Evolutionary conservation across 2,329 filamentous ascomycete genomes (phyloP).

Genomic region (Madurella fahalii): DNA sequence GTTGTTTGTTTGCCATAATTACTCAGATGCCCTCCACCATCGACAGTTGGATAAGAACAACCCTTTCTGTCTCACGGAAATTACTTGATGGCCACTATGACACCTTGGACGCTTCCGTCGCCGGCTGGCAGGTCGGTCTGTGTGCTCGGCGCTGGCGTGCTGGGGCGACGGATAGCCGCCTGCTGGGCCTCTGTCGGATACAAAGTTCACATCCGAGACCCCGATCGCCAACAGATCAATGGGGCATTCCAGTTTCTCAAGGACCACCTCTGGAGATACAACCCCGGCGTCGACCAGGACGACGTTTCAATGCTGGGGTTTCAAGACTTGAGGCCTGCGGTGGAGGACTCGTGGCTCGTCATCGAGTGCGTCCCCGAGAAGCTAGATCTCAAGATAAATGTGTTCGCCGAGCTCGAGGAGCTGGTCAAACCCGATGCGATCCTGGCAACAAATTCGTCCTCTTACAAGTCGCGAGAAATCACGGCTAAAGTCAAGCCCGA

Average conservation of each 20-base stretch:
- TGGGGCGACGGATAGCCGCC: slow-evolving; percentile 39
- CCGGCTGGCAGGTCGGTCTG: slow-evolving; percentile 30
- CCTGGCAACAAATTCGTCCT: slow-evolving; percentile 47
- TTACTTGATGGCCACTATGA: not conserved
- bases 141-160: slow-evolving; percentile 40
- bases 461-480: slow-evolving; percentile 48
- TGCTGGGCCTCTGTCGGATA: slow-evolving; percentile 42
- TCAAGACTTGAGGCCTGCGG: slow-evolving; percentile 36
- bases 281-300: slow-evolving; percentile 4
- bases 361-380: slow-evolving; percentile 44
- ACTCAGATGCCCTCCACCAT: too few species aligned
- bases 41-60: too few species aligned
- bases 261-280: slow-evolving; percentile 15
- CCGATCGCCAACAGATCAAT: too few species aligned
- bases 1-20: too few species aligned
- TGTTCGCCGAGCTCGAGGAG: slow-evolving; percentile 43
- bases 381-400: slow-evolving; percentile 41
- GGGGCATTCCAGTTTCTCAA: too few species aligned
- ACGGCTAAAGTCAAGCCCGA: slow-evolving; percentile 38
- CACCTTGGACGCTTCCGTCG: slow-evolving; percentile 13
- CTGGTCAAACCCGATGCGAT: slow-evolving; percentile 44
- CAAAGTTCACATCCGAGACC: slow-evolving; percentile 40
- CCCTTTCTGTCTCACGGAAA: too few species aligned
- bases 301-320: slow-evolving; percentile 22
- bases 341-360: slow-evolving; percentile 48